Conservation (phyloP, 306 rosid genomes). For the Gastrolobium bilobum region DNA sequence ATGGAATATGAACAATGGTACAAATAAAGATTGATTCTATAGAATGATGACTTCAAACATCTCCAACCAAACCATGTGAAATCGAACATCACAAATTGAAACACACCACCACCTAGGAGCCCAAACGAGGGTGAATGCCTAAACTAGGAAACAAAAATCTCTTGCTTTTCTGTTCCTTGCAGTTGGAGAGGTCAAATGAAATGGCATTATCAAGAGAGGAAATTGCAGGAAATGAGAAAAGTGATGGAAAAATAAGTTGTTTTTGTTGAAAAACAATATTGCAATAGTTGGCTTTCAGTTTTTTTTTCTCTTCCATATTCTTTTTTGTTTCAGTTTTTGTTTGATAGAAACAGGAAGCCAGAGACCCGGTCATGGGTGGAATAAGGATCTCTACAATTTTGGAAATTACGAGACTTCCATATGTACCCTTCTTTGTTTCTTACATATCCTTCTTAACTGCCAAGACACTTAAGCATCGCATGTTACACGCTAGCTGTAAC, state of each 20-base stretch:
- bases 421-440: not conserved
- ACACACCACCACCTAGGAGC: not conserved
- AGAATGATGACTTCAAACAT: conserved; percentile 9
- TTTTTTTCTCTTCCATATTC: not conserved
- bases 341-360: conserved; percentile 46
- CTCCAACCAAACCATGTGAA: not conserved
- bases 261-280: conserved; percentile 14
- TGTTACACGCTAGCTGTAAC: conserved; percentile 22
- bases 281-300: conserved; percentile 6
- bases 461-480: conserved; percentile 15
- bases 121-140: not conserved
- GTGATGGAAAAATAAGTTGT: conserved; percentile 6
- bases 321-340: conserved; percentile 25
- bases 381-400: conserved; percentile 62
- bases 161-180: conserved; percentile 22
- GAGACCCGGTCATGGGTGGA: conserved; percentile 60
- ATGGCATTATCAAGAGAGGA: conserved; percentile 6
- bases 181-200: conserved; percentile 32
- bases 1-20: conserved; percentile 2
- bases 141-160: conserved; percentile 20
- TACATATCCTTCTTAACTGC: not conserved
- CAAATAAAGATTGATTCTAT: not conserved
- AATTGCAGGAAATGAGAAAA: conserved; percentile 41
- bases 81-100: not conserved
- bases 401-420: conserved; percentile 35